Evolutionary conservation across 2,329 filamentous ascomycete genomes (phyloP).

Genomic region (Aspergillus calidoustus): DNA sequence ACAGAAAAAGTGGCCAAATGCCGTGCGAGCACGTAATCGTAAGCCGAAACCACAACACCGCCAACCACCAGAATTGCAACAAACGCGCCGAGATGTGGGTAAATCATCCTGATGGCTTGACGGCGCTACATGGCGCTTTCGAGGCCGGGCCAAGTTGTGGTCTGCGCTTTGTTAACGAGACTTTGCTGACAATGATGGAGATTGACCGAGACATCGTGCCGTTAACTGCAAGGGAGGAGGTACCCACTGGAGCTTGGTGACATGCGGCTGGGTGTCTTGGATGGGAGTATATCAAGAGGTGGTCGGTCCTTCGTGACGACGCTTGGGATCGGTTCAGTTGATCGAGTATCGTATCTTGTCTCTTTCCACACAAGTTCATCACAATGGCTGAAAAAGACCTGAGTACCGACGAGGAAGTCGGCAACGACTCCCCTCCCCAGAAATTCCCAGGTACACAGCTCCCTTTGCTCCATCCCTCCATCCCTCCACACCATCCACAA

Average conservation of each 20-base stretch:
- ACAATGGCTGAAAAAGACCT: conserved; percentile 23
- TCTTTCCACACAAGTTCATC: not conserved
- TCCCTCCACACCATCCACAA: not conserved
- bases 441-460: conserved; percentile 17
- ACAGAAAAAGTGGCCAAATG: conserved; percentile 21
- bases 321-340: too few species aligned
- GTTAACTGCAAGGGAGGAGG: too few species aligned
- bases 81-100: not conserved
- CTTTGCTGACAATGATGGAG: too few species aligned
- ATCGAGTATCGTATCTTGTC: too few species aligned
- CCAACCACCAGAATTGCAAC: not conserved
- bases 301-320: too few species aligned
- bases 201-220: too few species aligned
- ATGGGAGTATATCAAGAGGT: too few species aligned
- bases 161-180: not conserved
- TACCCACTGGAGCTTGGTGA: too few species aligned
- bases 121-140: not conserved
- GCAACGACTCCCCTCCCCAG: not conserved
- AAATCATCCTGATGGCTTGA: not conserved
- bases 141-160: not conserved
- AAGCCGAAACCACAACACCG: conserved; percentile 32
- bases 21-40: conserved; percentile 41
- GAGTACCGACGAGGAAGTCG: conserved; percentile 28
- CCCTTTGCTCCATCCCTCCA: not conserved
- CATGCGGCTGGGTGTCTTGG: too few species aligned